Base-by-base conservation (phyloP, 768 basidiomycete species). In the Boletus fagicola region DNA sequence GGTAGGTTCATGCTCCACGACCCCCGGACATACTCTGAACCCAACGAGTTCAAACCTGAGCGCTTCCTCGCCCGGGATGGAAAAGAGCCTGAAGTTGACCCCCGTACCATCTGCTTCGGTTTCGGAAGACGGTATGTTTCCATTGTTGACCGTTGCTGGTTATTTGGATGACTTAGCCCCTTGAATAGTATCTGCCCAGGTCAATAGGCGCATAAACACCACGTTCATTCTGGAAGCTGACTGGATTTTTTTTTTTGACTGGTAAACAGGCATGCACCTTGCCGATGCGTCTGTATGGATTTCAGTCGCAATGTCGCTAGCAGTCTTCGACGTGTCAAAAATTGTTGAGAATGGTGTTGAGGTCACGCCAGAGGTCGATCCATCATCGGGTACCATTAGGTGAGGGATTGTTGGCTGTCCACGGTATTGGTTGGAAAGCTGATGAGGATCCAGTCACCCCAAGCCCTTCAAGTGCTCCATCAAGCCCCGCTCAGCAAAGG, bases 321-420 rank as follows among this genome's bases (percentile, higher is more conserved):
- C 82, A 0, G 76, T 73, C 8, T 82, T 84, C 46, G 65, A 81
- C 11, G 75, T 85, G 39, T 70, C 71, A 11, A 81, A 79, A 49
- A 71, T 71, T 0, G 62, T 80, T 5, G 77, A 76, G 60, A 74
- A 80, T 33, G 81, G 80, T 3, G 63, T 75, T 1, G 77, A 78
- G 46, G 65, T 84, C 36, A 79, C 79, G 48, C 85, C 85, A 9
- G 74, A 83, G 22, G 72, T 83, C 26, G 83, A 82, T 15, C 80
- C 80, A 36, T 84, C 83, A 12, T 78, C 80, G 12, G 85, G 85
- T 20, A 84, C 85, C 0, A 87, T 87, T 61, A 87, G 85, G 85
- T 80, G 61, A 65, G 51, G 16, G 28, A 8, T 9, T 24, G 15
- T 49, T 31, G 13, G 5, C 11, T 36, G 36, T 43, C 49, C 10